Base-by-base conservation (phyloP, 768 basidiomycete species). In the Aureoboletus auriporus region DNA sequence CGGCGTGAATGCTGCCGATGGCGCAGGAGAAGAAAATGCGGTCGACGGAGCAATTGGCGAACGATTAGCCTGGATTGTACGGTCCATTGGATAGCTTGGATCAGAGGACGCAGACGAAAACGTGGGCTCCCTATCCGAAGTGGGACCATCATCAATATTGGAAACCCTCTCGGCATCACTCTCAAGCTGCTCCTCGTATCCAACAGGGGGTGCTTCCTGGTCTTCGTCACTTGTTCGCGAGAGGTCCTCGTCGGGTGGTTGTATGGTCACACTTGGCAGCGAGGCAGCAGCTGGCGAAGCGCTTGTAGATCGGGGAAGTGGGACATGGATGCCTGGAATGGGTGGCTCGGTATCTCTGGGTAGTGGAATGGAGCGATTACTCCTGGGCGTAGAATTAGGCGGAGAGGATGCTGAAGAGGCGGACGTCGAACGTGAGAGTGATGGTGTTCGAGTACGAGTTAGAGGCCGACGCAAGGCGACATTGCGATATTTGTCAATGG, bases 101-200 rank as follows among this genome's bases (percentile, higher is more conserved):
- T 71, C 67, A 16, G 61, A 78, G 12, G 77, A 82, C 30, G 85
- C 83, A 9, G 86, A 86, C 0, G 86, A 86, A 58, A 88, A 88
- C 0, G 86, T 88, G 5, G 84, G 83, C 42, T 86, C 83, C 31
- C 60, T 67, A 20, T 65, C 64, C 29, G 50, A 54, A 8, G 49
- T 63, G 56, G 17, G 66, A 56, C 39, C 55, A 37, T 62, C 62
- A 23, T 69, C 63, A 8, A 52, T 50, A 42, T 58, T 60, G 36
- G 48, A 48, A 30, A 34, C 42, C 13, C 11, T 59, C 39, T 67
- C 65, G 14, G 37, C 44, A 28, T 58, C 63, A 33, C 57, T 65
- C 43, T 65, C 55, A 4, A 42, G 23, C 10, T 46, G 49, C 1
- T 59, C 49, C 13, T 58, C 57, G 4, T 46, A 6, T 6, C 3